These are phyloP conservation scores for Kwoniella mangroviensis DNA, from an alignment of 768 basidiomycete genomes.

Conservation along the genomic window DNA sequence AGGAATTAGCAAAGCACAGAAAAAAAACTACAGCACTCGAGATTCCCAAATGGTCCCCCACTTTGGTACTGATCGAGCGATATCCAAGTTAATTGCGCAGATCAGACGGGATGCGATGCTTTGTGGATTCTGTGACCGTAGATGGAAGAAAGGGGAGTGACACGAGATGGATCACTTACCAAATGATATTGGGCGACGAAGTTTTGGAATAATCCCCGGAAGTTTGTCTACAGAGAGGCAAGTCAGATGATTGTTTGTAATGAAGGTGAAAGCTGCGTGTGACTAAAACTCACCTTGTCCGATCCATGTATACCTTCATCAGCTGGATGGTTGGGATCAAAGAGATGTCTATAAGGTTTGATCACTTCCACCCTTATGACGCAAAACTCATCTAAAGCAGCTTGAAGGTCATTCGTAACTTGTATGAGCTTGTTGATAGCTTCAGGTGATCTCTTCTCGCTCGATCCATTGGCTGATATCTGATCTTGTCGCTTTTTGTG, in stretches of 20 bases:
- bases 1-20: neutral
- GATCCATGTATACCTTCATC: slow-evolving; percentile 19
- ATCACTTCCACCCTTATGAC: slow-evolving; percentile 34
- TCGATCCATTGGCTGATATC: slow-evolving; percentile 9
- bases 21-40: neutral
- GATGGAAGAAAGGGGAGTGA: neutral
- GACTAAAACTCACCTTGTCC: slow-evolving; percentile 20
- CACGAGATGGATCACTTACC: slow-evolving; percentile 14
- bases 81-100: neutral
- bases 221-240: slow-evolving; percentile 29
- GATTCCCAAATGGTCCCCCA: slow-evolving; percentile 3
- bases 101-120: neutral
- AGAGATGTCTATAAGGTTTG: slow-evolving; percentile 49
- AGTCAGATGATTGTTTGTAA: neutral
- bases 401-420: slow-evolving; percentile 25
- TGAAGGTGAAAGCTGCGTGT: neutral
- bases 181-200: slow-evolving; percentile 54
- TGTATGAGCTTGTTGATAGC: slow-evolving; percentile 14
- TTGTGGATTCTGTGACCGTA: neutral
- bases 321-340: slow-evolving; percentile 46
- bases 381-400: slow-evolving; percentile 37
- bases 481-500: neutral
- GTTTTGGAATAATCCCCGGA: slow-evolving; percentile 51
- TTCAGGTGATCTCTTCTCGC: slow-evolving; percentile 8
- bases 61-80: slow-evolving; percentile 1